Conservation (phyloP, 345 rosid species). For the Nephelium lappaceum region DNA sequence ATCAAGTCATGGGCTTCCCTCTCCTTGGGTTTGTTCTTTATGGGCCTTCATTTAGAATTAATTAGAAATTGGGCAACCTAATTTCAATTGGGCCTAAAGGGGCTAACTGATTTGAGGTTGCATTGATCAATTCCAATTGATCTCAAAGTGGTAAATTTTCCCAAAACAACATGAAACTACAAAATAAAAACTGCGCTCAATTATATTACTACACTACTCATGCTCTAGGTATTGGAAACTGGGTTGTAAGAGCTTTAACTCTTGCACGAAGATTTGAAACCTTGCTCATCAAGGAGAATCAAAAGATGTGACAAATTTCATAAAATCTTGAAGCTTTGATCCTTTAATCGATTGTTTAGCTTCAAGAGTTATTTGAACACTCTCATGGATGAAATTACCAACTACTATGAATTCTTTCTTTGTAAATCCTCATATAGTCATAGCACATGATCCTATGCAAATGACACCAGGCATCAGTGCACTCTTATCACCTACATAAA, state of each 20-base stretch:
- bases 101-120: too few species aligned
- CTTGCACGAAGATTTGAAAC: slow-evolving; percentile 54
- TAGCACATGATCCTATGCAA: slow-evolving; percentile 90
- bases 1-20: too few species aligned
- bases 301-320: slow-evolving; percentile 57
- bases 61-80: too few species aligned
- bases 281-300: slow-evolving; percentile 58
- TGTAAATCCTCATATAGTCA: slow-evolving; percentile 84
- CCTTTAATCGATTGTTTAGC: slow-evolving; percentile 52
- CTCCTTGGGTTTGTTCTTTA: too few species aligned
- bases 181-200: too few species aligned
- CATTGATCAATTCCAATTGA: too few species aligned
- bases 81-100: too few species aligned
- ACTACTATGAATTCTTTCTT: slow-evolving; percentile 72
- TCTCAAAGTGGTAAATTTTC: too few species aligned
- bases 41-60: too few species aligned
- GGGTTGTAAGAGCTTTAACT: slow-evolving; percentile 75
- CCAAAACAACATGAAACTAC: too few species aligned
- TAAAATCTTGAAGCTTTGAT: slow-evolving; percentile 81
- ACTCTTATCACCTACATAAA: slow-evolving; percentile 73
- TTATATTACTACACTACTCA: slow-evolving; percentile 26
- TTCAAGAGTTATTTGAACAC: too few species aligned
- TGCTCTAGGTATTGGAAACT: slow-evolving; percentile 79
- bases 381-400: slow-evolving; percentile 80
- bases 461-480: slow-evolving; percentile 92